Evolutionary conservation across 345 rosid species (phyloP).

Genomic region (Hypericum androsaemum): DNA sequence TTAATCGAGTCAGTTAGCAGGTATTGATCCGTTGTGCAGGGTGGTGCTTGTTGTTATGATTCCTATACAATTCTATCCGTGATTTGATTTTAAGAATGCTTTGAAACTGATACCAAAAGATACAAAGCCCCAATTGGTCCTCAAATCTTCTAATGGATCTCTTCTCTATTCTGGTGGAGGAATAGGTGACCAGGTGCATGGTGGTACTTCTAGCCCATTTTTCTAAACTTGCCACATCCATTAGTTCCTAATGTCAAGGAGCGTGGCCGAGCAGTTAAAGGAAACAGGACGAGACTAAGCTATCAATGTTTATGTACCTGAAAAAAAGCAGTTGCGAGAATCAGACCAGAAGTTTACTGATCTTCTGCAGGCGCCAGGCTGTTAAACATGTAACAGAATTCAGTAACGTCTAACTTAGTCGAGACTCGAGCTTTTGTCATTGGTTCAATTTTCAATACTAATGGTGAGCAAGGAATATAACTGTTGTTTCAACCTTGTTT

Average conservation of each 20-base stretch:
- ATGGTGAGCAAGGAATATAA: too few species aligned
- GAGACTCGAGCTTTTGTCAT: too few species aligned
- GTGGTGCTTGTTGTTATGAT: too few species aligned
- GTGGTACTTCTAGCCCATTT: slow-evolving; percentile 74
- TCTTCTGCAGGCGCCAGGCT: slow-evolving; percentile 54
- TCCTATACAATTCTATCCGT: too few species aligned
- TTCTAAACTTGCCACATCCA: slow-evolving; percentile 57
- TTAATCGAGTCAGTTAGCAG: too few species aligned
- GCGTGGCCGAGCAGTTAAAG: too few species aligned
- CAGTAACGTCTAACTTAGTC: neutral
- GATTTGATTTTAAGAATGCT: neutral
- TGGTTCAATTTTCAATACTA: too few species aligned
- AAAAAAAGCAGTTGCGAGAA: slow-evolving; percentile 68
- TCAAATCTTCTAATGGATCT: slow-evolving; percentile 61
- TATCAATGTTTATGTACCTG: slow-evolving; percentile 55
- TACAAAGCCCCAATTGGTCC: slow-evolving; percentile 78
- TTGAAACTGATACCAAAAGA: slow-evolving; percentile 47
- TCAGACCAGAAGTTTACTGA: slow-evolving; percentile 63
- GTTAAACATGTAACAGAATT: slow-evolving; percentile 11
- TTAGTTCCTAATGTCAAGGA: slow-evolving; percentile 44
- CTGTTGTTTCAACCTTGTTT: too few species aligned
- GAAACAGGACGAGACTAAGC: neutral
- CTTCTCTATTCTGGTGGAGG: slow-evolving; percentile 86
- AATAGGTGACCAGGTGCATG: slow-evolving; percentile 75
- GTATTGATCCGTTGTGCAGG: neutral